phyloP scores from a whole-genome alignment of 73 alveolate species.

The Paramecium pentaurelia region DNA sequence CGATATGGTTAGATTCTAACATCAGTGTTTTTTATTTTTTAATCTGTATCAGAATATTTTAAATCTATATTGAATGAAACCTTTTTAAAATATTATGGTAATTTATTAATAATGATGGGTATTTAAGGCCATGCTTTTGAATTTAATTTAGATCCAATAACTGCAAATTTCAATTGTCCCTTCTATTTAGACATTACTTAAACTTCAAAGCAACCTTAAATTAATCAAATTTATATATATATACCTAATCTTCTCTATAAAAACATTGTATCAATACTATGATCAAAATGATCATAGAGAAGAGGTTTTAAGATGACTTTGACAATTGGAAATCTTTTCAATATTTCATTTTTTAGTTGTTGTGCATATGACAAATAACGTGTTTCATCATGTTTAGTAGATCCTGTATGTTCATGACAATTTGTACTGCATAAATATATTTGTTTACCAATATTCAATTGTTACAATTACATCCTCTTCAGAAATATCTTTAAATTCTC shows the following conservation, averaged over 20 bases:
- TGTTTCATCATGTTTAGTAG: constrained; percentile 67
- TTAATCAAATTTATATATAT: not conserved
- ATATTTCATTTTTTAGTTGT: constrained; percentile 53
- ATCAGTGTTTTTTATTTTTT: not conserved
- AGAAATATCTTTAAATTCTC: constrained; percentile 42
- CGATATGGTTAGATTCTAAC: constrained; percentile 23
- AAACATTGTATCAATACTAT: constrained; percentile 51
- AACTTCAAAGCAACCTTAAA: not conserved
- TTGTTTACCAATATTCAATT: constrained; percentile 57
- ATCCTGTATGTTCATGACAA: constrained; percentile 63
- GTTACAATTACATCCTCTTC: constrained; percentile 57
- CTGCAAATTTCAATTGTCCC: constrained; percentile 38
- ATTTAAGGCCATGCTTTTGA: constrained; percentile 62
- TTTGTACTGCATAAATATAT: constrained; percentile 46
- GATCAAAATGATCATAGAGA: constrained; percentile 58
- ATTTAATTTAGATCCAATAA: constrained; percentile 57
- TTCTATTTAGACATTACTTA: constrained; percentile 15
- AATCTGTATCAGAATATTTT: constrained; percentile 17
- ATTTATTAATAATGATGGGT: constrained; percentile 29
- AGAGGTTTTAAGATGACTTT: constrained; percentile 66
- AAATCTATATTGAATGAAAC: constrained; percentile 37
- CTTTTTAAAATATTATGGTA: constrained; percentile 35
- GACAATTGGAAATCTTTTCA: constrained; percentile 60
- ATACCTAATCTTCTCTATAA: constrained; percentile 42
- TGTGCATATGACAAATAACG: constrained; percentile 57